Conservation (phyloP, 257 asterid species). For the Gynochthodes officinalis region DNA sequence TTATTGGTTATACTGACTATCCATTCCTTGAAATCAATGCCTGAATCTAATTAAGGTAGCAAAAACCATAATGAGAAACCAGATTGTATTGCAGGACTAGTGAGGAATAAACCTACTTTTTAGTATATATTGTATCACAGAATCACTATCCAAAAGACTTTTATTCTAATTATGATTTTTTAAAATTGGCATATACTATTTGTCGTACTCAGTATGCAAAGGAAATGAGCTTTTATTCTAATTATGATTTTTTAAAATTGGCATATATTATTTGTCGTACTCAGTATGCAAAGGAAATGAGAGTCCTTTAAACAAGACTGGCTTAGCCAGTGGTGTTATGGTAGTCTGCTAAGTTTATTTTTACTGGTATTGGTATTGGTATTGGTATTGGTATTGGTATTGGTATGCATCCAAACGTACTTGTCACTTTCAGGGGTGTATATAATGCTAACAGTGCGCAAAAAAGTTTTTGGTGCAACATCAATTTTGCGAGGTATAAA, state of each 20-base stretch:
- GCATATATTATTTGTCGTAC: neutral
- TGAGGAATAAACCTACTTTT: too few relatives aligned
- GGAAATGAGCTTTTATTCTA: too few relatives aligned
- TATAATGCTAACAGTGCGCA: too few relatives aligned
- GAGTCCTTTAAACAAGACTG: neutral
- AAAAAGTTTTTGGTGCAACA: neutral
- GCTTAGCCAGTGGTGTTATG: too few relatives aligned
- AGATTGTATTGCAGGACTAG: neutral
- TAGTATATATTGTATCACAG: neutral
- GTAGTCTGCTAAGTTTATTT: neutral
- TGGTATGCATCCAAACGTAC: neutral
- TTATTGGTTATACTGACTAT: constrained; percentile 70
- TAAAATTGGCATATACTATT: too few relatives aligned
- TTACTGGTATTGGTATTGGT: too few relatives aligned
- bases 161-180: neutral
- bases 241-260: too few relatives aligned
- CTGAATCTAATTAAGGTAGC: neutral
- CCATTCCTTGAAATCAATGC: constrained; percentile 54
- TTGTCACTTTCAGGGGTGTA: neutral
- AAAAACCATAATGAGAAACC: neutral
- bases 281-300: neutral
- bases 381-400: too few relatives aligned
- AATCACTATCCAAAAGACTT: neutral
- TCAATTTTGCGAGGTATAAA: neutral
- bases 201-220: too few relatives aligned